A percentile compares a stretch with the other conserved stretches of the same genome.
Conservation (phyloP, 345 rosid species). For the Eucalyptus erythrocorys region DNA sequence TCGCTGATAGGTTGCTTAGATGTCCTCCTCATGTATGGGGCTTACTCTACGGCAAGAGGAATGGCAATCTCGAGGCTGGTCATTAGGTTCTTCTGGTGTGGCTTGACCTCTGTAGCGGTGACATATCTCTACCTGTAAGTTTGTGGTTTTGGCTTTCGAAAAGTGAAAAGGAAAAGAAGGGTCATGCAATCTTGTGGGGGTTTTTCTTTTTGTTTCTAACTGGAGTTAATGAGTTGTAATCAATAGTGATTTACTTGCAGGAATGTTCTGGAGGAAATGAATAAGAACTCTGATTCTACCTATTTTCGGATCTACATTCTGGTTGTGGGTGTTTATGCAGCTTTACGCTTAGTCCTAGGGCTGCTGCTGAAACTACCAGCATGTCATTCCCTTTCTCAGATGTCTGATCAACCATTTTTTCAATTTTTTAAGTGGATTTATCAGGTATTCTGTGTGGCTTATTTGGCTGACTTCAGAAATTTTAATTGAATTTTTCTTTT, state of each 20-base stretch:
- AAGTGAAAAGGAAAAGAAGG: not conserved
- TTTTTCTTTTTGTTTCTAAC: not conserved
- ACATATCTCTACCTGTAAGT: conserved; percentile 78
- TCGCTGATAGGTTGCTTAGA: conserved; percentile 58
- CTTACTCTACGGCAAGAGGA: conserved; percentile 84
- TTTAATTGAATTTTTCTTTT: not conserved
- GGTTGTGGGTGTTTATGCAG: conserved; percentile 80
- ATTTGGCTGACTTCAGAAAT: not conserved
- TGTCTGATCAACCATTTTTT: conserved; percentile 91
- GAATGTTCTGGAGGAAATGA: conserved; percentile 63
- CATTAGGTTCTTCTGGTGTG: conserved; percentile 86
- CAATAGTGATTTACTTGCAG: conserved; percentile 29
- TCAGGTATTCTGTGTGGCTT: conserved; percentile 36
- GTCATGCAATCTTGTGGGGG: not conserved
- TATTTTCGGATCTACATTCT: conserved; percentile 81
- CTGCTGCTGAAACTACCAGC: conserved; percentile 66
- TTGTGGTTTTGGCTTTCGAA: not conserved
- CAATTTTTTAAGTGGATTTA: conserved; percentile 99
- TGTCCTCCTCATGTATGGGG: conserved; percentile 88
- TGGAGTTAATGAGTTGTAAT: not conserved
- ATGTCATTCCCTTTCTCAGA: conserved; percentile 75
- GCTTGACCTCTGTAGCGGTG: conserved; percentile 52
- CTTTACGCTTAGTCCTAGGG: conserved; percentile 56
- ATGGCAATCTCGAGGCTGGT: conserved; percentile 96
- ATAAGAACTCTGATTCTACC: conserved; percentile 49